Evolutionary conservation across 1,284 basidiomycete genomes (phyloP).

Genomic region (Phenoliferia sp.): DNA sequence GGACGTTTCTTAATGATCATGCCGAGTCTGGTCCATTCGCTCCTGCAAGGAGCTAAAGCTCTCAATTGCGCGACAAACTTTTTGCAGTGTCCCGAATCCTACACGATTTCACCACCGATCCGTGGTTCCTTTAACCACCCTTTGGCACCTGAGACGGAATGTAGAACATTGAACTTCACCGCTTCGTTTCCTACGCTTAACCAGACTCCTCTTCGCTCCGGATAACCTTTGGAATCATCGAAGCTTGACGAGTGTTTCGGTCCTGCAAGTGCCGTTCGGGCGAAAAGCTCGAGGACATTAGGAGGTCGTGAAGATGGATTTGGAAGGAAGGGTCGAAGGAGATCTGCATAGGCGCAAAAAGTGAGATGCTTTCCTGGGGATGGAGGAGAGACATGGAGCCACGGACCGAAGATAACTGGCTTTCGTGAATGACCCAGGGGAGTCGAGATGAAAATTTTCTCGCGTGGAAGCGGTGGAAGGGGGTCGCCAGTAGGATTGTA

Average conservation of each 20-base stretch:
- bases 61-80: too few relatives aligned
- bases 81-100: too few relatives aligned
- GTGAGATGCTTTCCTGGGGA: too few relatives aligned
- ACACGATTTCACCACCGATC: too few relatives aligned
- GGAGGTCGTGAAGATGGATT: neutral
- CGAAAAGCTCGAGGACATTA: constrained; percentile 35
- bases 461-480: constrained; percentile 4
- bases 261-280: constrained; percentile 25
- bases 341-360: constrained; percentile 9
- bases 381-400: too few relatives aligned
- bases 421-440: constrained; percentile 34
- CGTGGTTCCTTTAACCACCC: neutral
- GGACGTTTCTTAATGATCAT: too few relatives aligned
- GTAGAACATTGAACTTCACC: constrained; percentile 33
- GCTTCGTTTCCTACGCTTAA: constrained; percentile 35
- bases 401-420: constrained; percentile 26
- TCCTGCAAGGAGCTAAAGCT: too few relatives aligned
- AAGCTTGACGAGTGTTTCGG: neutral
- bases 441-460: constrained; percentile 24
- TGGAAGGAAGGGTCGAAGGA: constrained; percentile 22
- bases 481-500: constrained; percentile 8
- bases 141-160: neutral
- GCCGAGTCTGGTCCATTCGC: too few relatives aligned
- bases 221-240: too few relatives aligned
- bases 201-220: constrained; percentile 9